Conservation (phyloP, 1,284 basidiomycete species). For the Cutaneotrichosporon sp. region DNA sequence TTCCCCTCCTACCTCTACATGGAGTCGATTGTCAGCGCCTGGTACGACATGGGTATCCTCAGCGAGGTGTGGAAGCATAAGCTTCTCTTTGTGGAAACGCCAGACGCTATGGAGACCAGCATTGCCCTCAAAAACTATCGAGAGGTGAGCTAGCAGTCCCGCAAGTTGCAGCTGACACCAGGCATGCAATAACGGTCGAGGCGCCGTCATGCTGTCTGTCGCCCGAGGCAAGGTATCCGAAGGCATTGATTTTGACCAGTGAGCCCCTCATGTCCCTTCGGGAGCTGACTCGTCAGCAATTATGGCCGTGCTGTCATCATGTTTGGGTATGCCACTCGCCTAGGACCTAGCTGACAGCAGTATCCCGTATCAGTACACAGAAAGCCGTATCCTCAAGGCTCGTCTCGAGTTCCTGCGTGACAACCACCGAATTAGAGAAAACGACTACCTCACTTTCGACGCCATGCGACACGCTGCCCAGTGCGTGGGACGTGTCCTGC, state of each 20-base stretch:
- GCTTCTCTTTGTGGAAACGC: constrained; percentile 98
- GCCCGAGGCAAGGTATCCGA: constrained; percentile 99
- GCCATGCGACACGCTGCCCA: constrained; percentile 99
- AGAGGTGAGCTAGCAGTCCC: constrained; percentile 55
- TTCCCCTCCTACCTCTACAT: constrained; percentile 99
- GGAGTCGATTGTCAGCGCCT: constrained; percentile 98
- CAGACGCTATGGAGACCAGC: constrained; percentile 97
- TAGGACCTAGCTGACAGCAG: constrained; percentile 47
- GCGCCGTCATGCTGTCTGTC: constrained; percentile 92
- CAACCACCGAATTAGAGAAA: constrained; percentile 95
- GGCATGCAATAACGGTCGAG: constrained; percentile 98
- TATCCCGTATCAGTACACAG: constrained; percentile 97
- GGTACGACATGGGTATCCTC: constrained; percentile 99
- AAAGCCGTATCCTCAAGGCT: constrained; percentile 95
- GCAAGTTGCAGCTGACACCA: constrained; percentile 42
- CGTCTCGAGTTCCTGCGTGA: constrained; percentile 97
- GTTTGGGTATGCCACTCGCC: constrained; percentile 72
- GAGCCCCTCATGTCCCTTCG: constrained; percentile 3
- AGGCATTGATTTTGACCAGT: constrained; percentile 99
- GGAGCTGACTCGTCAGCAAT: constrained; percentile 51
- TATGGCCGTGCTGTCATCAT: constrained; percentile 99
- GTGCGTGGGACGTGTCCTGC: constrained; percentile 93
- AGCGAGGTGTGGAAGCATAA: constrained; percentile 99
- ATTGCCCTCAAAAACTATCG: constrained; percentile 97
- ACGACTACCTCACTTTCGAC: constrained; percentile 97